Conservation (phyloP, 768 basidiomycete genomes). For the Piloderma croceum region DNA sequence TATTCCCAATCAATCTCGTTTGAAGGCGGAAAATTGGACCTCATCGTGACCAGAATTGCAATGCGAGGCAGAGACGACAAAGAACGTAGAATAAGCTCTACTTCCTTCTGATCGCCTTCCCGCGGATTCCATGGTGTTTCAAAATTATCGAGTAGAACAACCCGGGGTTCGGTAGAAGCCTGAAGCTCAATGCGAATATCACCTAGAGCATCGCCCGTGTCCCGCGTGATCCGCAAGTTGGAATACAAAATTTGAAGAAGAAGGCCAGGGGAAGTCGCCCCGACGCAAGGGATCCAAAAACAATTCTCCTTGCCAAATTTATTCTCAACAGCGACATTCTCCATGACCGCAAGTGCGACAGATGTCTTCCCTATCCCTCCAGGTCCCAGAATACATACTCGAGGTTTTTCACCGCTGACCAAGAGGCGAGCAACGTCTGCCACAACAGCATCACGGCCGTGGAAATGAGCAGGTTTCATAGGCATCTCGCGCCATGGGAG, state of each 20-base stretch:
- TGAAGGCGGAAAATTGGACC: constrained; percentile 23
- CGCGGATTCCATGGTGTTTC: constrained; percentile 34
- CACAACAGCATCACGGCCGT: constrained; percentile 11
- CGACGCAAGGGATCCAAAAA: constrained; percentile 32
- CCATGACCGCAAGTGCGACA: constrained; percentile 28
- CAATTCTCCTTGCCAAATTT: constrained; percentile 19
- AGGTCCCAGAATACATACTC: constrained; percentile 16
- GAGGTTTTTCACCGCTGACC: background rate
- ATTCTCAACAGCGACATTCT: constrained; percentile 16
- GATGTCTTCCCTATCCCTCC: constrained; percentile 39
- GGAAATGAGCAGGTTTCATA: constrained; percentile 4
- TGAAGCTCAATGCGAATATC: constrained; percentile 20
- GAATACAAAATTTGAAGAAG: constrained; percentile 21
- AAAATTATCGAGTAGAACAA: constrained; percentile 36
- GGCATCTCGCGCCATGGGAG: no score
- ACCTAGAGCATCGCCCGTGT: constrained; percentile 14
- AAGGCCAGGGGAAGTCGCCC: constrained; percentile 19
- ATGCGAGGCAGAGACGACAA: constrained; percentile 22
- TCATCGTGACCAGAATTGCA: constrained; percentile 30
- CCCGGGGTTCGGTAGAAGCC: constrained; percentile 16
- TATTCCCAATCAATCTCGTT: constrained; percentile 21
- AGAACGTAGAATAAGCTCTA: constrained; percentile 21
- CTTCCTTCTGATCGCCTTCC: constrained; percentile 11
- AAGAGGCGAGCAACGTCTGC: constrained; percentile 6
- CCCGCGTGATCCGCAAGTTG: constrained; percentile 18